phyloP scores from a whole-genome alignment of 306 rosid species.

The Fragaria vesca region DNA sequence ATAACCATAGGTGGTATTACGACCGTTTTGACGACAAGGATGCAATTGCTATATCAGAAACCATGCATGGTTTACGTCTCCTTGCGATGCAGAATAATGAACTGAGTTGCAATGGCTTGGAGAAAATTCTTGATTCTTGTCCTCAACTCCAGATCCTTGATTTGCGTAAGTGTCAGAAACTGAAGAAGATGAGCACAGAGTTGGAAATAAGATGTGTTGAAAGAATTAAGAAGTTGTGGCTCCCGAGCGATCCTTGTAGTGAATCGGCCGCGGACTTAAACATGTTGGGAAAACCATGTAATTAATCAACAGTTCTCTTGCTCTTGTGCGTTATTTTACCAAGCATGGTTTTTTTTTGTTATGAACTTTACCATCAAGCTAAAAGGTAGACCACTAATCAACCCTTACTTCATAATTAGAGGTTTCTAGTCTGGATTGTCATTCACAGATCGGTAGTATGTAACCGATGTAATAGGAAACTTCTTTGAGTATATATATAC shows the following conservation, averaged over 20 bases:
- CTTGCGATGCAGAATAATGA: not conserved
- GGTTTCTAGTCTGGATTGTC: too few relatives aligned
- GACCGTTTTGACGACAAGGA: not conserved
- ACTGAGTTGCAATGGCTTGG: not conserved
- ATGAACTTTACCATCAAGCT: too few relatives aligned
- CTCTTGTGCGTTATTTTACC: too few relatives aligned
- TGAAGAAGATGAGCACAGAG: not conserved
- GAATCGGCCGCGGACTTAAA: too few relatives aligned
- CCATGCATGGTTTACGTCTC: not conserved
- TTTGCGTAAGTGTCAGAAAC: not conserved
- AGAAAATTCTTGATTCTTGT: not conserved
- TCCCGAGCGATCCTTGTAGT: not conserved
- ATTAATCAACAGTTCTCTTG: too few relatives aligned
- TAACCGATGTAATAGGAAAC: not conserved
- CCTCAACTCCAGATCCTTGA: not conserved
- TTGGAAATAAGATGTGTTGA: not conserved
- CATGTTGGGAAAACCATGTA: too few relatives aligned
- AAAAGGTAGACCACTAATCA: too few relatives aligned
- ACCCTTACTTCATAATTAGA: too few relatives aligned
- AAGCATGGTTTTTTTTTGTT: too few relatives aligned
- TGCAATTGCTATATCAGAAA: not conserved
- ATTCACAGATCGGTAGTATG: too few relatives aligned
- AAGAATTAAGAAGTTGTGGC: not conserved
- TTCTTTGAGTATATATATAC: too few relatives aligned
- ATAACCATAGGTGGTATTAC: too few relatives aligned